Percentiles rank a stretch among this genome's conserved stretches.
phyloP scores from a whole-genome alignment of 768 basidiomycete species.

The Macrolepiota dolichaula region DNA sequence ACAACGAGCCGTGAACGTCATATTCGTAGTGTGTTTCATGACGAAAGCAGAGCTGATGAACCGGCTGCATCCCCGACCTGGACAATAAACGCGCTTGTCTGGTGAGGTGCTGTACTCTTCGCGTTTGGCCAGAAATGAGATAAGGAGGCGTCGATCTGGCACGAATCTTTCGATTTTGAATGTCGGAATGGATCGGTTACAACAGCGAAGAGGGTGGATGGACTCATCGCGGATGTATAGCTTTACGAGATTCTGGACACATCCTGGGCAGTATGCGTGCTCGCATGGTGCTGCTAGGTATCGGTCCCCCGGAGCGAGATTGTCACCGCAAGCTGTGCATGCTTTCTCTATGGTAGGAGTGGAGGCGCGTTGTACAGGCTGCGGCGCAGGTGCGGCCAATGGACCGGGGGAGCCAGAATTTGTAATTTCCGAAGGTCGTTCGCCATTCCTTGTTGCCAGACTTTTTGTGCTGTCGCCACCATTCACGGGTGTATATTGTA shows the following conservation, averaged over 20 bases:
- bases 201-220: slow-evolving; percentile 9
- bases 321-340: neutral
- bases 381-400: too few relatives aligned
- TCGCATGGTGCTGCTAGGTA: neutral
- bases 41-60: neutral
- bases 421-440: too few relatives aligned
- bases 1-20: neutral
- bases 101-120: slow-evolving; percentile 8
- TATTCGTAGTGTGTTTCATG: neutral
- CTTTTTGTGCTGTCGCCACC: too few relatives aligned
- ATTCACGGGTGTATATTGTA: too few relatives aligned
- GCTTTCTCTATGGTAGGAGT: neutral
- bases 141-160: neutral
- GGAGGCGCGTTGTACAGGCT: too few relatives aligned
- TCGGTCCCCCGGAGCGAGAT: neutral
- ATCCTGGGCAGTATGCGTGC: slow-evolving; percentile 2
- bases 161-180: neutral
- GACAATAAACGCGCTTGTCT: slow-evolving; percentile 8
- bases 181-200: slow-evolving; percentile 2
- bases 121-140: neutral
- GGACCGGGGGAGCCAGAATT: too few relatives aligned
- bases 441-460: too few relatives aligned
- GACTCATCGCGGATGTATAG: slow-evolving; percentile 9
- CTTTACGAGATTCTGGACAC: slow-evolving; percentile 1
- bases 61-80: neutral